Percentiles rank a stretch among this genome's conserved stretches.
Evolutionary conservation across 2,329 filamentous ascomycete species (phyloP).

Genomic region (Fusarium staphyleae): DNA sequence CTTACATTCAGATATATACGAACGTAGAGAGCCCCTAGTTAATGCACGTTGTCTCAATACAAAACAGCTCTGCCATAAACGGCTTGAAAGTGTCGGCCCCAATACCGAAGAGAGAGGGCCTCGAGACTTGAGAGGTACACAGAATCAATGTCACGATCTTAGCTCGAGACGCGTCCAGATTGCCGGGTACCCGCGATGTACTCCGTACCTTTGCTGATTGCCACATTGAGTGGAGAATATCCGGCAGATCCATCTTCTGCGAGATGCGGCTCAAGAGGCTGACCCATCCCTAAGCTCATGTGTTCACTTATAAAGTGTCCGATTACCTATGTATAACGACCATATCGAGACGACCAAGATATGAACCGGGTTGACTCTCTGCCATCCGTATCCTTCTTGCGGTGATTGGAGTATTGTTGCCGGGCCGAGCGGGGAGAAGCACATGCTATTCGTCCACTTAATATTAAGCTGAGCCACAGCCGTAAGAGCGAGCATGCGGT

Average conservation of each 20-base stretch:
- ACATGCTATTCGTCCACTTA: constrained; percentile 6
- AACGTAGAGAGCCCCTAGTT: no score
- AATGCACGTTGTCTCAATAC: background rate
- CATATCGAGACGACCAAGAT: constrained; percentile 9
- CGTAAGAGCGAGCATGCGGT: background rate
- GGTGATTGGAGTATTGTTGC: constrained; percentile 4
- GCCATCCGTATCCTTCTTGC: background rate
- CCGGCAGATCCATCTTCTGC: constrained; percentile 36
- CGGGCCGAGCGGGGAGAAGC: constrained; percentile 14
- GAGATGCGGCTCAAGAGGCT: constrained; percentile 41
- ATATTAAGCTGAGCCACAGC: constrained; percentile 3
- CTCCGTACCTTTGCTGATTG: constrained; percentile 4
- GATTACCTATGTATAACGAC: constrained; percentile 15
- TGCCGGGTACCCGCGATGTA: constrained; percentile 42
- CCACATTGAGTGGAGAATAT: constrained; percentile 36
- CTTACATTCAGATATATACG: no score
- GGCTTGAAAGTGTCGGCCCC: constrained; percentile 14
- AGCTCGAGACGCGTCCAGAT: constrained; percentile 39
- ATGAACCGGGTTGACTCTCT: constrained; percentile 1
- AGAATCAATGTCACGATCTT: constrained; percentile 41
- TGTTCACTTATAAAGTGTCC: no score
- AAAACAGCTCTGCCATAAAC: constrained; percentile 10
- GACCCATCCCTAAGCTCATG: constrained; percentile 27
- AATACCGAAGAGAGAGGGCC: constrained; percentile 28
- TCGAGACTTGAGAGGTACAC: constrained; percentile 41